Conservation (phyloP, 768 basidiomycete genomes). For the Lanmaoa pseudosensibilis region DNA sequence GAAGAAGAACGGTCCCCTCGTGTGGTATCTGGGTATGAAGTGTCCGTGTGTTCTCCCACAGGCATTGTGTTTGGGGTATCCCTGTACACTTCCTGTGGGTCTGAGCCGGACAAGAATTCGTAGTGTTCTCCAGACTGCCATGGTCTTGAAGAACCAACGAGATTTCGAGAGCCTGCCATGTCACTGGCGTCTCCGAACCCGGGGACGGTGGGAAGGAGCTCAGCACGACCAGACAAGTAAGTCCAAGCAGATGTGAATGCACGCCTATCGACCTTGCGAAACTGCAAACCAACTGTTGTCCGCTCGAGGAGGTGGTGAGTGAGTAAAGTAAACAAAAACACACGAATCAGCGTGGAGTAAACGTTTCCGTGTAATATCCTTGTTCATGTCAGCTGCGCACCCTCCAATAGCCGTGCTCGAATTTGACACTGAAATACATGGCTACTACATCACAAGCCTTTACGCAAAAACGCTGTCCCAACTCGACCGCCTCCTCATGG, state of each 20-base stretch:
- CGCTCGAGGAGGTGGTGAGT: not conserved
- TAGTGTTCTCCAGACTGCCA: constrained; percentile 36
- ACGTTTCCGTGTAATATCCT: not conserved
- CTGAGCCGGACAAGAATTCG: constrained; percentile 46
- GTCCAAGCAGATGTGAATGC: not conserved
- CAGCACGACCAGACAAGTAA: not conserved
- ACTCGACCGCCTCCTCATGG: constrained; percentile 60
- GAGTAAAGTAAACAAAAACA: not conserved
- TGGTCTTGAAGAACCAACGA: constrained; percentile 14
- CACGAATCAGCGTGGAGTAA: not conserved
- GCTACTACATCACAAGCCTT: not conserved
- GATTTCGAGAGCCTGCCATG: constrained; percentile 21
- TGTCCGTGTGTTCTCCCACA: constrained; percentile 11
- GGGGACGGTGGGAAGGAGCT: constrained; percentile 12
- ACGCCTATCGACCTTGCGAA: not conserved
- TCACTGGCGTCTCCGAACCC: constrained; percentile 3
- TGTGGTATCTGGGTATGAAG: constrained; percentile 29
- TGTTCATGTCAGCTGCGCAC: not conserved
- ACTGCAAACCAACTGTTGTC: not conserved
- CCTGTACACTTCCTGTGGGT: constrained; percentile 40
- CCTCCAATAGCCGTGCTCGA: too few species aligned
- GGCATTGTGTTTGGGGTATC: constrained; percentile 8
- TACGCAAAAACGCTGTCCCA: constrained; percentile 63
- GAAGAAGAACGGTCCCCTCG: constrained; percentile 25
- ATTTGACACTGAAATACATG: not conserved